Conservation (phyloP, 805 yeast species). For the Cyberlindnera xylosilytica region DNA sequence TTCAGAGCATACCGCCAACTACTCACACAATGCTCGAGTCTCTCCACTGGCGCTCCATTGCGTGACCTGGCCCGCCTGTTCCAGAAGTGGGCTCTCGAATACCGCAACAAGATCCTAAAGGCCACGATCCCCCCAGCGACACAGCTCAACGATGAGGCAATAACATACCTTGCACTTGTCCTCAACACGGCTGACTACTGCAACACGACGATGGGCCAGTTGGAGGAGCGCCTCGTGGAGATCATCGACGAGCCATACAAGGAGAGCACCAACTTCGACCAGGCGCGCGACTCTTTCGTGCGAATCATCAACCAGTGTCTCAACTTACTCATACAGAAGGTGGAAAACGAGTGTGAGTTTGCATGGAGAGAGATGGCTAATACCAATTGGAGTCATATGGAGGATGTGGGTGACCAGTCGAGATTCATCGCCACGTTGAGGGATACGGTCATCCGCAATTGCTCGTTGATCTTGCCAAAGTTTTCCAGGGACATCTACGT, state of each 20-base stretch:
- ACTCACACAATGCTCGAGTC: slow-evolving; percentile 62
- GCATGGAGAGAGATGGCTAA: slow-evolving; percentile 83
- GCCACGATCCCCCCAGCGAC: slow-evolving; percentile 44
- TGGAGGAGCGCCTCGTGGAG: slow-evolving; percentile 57
- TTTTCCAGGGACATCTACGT: slow-evolving; percentile 69
- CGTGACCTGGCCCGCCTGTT: slow-evolving; percentile 53
- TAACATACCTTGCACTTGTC: slow-evolving; percentile 64
- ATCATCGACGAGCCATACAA: slow-evolving; percentile 40
- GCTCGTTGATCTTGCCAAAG: slow-evolving; percentile 47
- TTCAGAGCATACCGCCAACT: slow-evolving; percentile 75
- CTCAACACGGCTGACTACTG: slow-evolving; percentile 91
- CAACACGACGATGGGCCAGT: slow-evolving; percentile 69
- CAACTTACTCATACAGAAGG: slow-evolving; percentile 50
- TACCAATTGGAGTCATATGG: slow-evolving; percentile 67
- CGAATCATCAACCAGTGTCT: slow-evolving; percentile 58
- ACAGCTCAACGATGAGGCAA: slow-evolving; percentile 50
- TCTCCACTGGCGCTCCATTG: slow-evolving; percentile 43
- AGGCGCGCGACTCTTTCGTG: slow-evolving; percentile 52
- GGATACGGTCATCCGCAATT: slow-evolving; percentile 42
- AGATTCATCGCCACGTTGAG: slow-evolving; percentile 62
- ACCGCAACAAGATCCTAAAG: slow-evolving; percentile 48
- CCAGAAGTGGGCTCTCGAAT: slow-evolving; percentile 60
- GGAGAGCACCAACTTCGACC: slow-evolving; percentile 48
- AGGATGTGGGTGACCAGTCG: slow-evolving; percentile 69
- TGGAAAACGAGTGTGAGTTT: slow-evolving; percentile 57